Percentiles rank a stretch among this genome's conserved stretches.
These are phyloP conservation scores for Corchorus olitorius DNA, from an alignment of 345 rosid species.

Conservation along the genomic window DNA sequence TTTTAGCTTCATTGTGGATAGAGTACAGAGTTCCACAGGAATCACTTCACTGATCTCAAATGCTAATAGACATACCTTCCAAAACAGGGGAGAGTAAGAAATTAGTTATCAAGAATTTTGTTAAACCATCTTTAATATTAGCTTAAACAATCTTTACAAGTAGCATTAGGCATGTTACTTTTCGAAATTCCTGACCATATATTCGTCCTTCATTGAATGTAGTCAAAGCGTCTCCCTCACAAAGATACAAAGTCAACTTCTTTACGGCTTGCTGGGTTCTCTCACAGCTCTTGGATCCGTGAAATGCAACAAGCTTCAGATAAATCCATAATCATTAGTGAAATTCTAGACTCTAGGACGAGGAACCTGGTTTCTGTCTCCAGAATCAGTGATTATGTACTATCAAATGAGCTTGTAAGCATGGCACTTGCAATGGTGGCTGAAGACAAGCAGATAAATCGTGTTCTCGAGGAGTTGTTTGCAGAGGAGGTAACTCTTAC, in stretches of 20 bases:
- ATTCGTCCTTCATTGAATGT: constrained; percentile 26
- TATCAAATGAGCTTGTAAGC: constrained; percentile 88
- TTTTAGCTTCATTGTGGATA: background rate
- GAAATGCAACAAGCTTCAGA: constrained; percentile 95
- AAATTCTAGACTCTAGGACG: constrained; percentile 92
- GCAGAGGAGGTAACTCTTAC: constrained; percentile 65
- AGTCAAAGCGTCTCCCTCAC: constrained; percentile 87
- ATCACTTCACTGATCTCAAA: background rate
- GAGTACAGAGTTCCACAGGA: too few species aligned
- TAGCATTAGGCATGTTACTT: background rate
- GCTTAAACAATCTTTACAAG: background rate
- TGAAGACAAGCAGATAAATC: constrained; percentile 93
- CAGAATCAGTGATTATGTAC: constrained; percentile 89
- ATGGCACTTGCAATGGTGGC: constrained; percentile 98
- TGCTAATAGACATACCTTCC: background rate
- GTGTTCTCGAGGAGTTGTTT: constrained; percentile 85
- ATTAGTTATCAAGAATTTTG: background rate
- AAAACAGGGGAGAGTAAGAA: background rate
- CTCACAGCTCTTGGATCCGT: constrained; percentile 86
- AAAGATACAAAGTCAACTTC: constrained; percentile 54
- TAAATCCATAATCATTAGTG: constrained; percentile 82
- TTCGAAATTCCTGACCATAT: constrained; percentile 15
- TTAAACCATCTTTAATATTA: background rate
- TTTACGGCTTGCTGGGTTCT: constrained; percentile 56
- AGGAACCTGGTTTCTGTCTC: constrained; percentile 91